Percentiles rank a stretch among this genome's conserved stretches.
Conservation (phyloP, 2,329 filamentous ascomycete species). For the Lasiodiplodia hormozganensis region DNA sequence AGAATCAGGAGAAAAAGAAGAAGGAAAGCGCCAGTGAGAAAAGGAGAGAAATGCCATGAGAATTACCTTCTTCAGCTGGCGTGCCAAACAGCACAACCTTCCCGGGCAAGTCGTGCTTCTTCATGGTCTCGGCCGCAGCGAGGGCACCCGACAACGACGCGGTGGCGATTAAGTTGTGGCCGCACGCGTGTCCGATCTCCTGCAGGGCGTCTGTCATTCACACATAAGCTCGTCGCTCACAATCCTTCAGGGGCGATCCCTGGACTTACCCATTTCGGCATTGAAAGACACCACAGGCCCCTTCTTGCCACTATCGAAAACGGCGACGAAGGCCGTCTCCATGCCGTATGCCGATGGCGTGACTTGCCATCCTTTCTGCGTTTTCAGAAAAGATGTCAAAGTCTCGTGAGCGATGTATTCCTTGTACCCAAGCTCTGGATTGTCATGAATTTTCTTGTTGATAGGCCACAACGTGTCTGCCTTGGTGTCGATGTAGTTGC, state of each 20-base stretch:
- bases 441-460: conserved; percentile 60
- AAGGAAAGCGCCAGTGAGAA: background rate
- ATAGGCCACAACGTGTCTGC: conserved; percentile 52
- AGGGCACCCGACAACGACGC: conserved; percentile 49
- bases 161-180: conserved; percentile 54
- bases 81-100: conserved; percentile 53
- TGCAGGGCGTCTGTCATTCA: conserved; percentile 45
- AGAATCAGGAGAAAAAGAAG: background rate
- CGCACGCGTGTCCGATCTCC: conserved; percentile 53
- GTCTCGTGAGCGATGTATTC: conserved; percentile 59
- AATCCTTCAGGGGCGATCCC: background rate
- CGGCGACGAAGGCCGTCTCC: conserved; percentile 61
- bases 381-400: conserved; percentile 56
- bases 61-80: conserved; percentile 51
- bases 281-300: conserved; percentile 57
- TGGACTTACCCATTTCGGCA: conserved; percentile 43
- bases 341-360: conserved; percentile 60
- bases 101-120: conserved; percentile 39
- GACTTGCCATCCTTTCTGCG: conserved; percentile 57
- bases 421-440: conserved; percentile 58
- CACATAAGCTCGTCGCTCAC: background rate
- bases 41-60: background rate
- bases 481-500: conserved; percentile 50
- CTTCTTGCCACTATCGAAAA: conserved; percentile 54
- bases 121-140: conserved; percentile 43